Conservation (phyloP, 129 eudicot species). For the Silybum marianum region DNA sequence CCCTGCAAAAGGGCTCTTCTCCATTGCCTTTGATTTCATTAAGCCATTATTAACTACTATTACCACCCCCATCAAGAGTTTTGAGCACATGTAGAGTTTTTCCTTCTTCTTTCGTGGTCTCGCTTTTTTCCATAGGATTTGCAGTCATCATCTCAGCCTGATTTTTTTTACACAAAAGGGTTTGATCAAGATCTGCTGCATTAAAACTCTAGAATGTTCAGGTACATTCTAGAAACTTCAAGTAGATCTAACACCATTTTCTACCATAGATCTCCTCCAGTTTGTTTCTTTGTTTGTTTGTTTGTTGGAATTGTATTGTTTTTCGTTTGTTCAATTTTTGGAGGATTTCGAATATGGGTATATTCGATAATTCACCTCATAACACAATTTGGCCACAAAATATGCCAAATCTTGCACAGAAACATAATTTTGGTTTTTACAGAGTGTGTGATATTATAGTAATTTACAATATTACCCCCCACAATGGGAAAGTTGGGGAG, state of each 20-base stretch:
- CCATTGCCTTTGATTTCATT: conserved; percentile 70
- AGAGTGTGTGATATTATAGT: conserved; percentile 60
- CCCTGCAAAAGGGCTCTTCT: conserved; percentile 94
- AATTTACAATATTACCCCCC: conserved; percentile 42
- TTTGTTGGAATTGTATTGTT: conserved; percentile 40
- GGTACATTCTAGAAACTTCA: conserved; percentile 57
- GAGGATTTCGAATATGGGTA: conserved; percentile 49
- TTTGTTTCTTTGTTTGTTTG: conserved; percentile 15
- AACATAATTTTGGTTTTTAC: conserved; percentile 39
- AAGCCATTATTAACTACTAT: neutral
- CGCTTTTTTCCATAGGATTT: conserved; percentile 29
- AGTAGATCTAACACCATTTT: conserved; percentile 44
- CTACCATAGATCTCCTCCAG: neutral
- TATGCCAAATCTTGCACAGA: conserved; percentile 74
- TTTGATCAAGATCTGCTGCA: conserved; percentile 72
- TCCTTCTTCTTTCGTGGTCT: neutral
- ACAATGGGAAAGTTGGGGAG: conserved; percentile 46
- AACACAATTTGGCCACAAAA: conserved; percentile 47
- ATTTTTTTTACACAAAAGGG: conserved; percentile 59
- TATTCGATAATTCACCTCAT: conserved; percentile 40
- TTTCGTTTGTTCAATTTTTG: conserved; percentile 51
- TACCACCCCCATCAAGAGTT: conserved; percentile 31
- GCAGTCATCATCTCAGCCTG: conserved; percentile 48
- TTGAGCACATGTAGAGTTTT: conserved; percentile 37
- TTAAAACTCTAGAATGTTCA: conserved; percentile 56